Conservation (phyloP, 2,329 filamentous ascomycete species). For the Neoascochyta sp. region DNA sequence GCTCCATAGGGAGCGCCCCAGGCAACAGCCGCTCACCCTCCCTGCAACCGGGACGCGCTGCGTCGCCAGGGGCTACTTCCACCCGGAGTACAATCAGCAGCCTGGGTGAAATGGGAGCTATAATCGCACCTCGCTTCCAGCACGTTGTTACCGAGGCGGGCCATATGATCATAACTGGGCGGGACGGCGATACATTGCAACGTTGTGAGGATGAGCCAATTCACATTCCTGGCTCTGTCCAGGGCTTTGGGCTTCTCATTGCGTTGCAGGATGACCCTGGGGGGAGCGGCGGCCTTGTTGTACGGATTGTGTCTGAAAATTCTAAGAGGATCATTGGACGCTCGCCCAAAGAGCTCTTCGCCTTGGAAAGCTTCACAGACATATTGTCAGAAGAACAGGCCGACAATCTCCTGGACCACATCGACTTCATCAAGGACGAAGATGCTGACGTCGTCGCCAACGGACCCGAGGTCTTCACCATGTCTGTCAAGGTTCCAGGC, state of each 20-base stretch:
- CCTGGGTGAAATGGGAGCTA: conserved; percentile 43
- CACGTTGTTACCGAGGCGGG: conserved; percentile 73
- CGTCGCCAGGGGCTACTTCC: conserved; percentile 29
- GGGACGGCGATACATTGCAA: conserved; percentile 67
- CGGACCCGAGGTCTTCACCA: conserved; percentile 80
- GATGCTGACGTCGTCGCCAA: conserved; percentile 70
- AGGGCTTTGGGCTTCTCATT: conserved; percentile 74
- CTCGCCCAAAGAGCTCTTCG: conserved; percentile 71
- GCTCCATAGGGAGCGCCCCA: conserved; percentile 19
- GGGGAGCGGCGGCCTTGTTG: conserved; percentile 57
- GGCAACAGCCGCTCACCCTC: conserved; percentile 22
- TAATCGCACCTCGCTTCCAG: conserved; percentile 71
- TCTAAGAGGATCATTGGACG: conserved; percentile 71
- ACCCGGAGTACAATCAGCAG: conserved; percentile 35
- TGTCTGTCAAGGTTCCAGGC: conserved; percentile 61
- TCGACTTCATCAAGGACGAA: conserved; percentile 84
- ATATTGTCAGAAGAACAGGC: conserved; percentile 79
- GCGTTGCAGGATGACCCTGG: conserved; percentile 68
- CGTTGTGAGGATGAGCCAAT: conserved; percentile 90
- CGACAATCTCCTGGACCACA: conserved; percentile 78
- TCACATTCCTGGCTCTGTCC: conserved; percentile 76
- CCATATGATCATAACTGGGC: conserved; percentile 77
- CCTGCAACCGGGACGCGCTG: conserved; percentile 15
- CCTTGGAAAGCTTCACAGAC: conserved; percentile 71
- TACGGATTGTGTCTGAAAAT: conserved; percentile 79